A percentile compares a stretch with the other conserved stretches of the same genome.
phyloP scores from a whole-genome alignment of 177 flowering plant genomes.

The Vitis hybrid region DNA sequence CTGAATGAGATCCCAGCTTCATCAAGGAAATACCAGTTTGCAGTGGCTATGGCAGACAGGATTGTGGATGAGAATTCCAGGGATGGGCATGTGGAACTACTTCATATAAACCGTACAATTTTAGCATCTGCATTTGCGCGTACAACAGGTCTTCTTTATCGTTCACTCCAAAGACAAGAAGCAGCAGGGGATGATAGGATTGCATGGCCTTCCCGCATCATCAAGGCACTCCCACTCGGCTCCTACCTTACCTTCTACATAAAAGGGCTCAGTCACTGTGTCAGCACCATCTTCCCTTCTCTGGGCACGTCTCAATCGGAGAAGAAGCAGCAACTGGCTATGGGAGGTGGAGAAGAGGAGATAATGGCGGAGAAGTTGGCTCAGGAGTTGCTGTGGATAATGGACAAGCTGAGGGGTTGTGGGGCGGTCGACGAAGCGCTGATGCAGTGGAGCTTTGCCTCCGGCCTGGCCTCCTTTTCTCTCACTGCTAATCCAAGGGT shows the following conservation, averaged over 20 bases:
- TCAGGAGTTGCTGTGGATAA: conserved; percentile 42
- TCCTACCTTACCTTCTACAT: conserved; percentile 24
- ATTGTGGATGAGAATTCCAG: conserved; percentile 50
- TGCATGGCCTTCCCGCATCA: conserved; percentile 28
- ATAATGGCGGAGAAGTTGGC: conserved; percentile 14
- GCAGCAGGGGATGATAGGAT: neutral
- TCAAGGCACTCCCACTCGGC: conserved; percentile 38
- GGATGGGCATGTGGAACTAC: conserved; percentile 27
- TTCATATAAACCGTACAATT: conserved; percentile 38
- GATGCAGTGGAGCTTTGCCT: conserved; percentile 49
- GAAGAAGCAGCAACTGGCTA: conserved; percentile 10
- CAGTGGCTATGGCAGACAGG: conserved; percentile 52
- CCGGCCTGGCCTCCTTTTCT: conserved; percentile 38
- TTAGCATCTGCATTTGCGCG: conserved; percentile 48
- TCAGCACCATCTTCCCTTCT: conserved; percentile 13
- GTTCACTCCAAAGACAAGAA: conserved; percentile 15
- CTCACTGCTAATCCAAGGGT: conserved; percentile 41
- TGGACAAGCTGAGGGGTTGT: conserved; percentile 27
- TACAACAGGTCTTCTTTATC: conserved; percentile 33
- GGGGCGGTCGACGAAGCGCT: conserved; percentile 46
- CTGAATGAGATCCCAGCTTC: conserved; percentile 46
- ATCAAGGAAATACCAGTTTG: conserved; percentile 56
- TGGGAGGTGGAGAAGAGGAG: conserved; percentile 5
- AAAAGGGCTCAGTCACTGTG: conserved; percentile 16
- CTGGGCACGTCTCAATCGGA: neutral